These are phyloP conservation scores for Scolecobasidium constrictum DNA, from an alignment of 2,329 filamentous ascomycete species.

Conservation along the genomic window DNA sequence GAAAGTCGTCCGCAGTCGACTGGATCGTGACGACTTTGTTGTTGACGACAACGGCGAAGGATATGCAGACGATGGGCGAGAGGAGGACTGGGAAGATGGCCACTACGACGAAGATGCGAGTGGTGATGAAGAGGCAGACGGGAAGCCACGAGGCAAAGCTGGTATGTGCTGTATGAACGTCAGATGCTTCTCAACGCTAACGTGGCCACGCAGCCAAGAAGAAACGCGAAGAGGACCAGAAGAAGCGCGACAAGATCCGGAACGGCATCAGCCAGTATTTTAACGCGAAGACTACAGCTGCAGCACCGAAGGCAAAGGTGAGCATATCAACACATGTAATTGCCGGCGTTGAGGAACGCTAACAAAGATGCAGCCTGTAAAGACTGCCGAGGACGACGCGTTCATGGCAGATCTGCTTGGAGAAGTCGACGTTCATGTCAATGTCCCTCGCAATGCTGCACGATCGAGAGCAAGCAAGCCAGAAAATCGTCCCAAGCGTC, in stretches of 20 bases:
- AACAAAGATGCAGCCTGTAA: conserved; percentile 45
- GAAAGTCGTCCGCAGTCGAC: conserved; percentile 77
- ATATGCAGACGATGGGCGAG: conserved; percentile 90
- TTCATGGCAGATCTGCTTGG: conserved; percentile 78
- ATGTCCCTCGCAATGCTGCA: conserved; percentile 46
- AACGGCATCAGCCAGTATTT: conserved; percentile 94
- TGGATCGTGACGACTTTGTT: conserved; percentile 94
- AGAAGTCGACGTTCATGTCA: conserved; percentile 77
- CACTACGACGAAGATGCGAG: conserved; percentile 55
- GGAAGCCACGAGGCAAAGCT: conserved; percentile 42
- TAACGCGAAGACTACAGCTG: conserved; percentile 55
- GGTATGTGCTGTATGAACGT: conserved; percentile 26
- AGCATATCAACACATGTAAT: conserved; percentile 14
- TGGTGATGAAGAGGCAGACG: conserved; percentile 58
- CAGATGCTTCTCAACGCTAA: conserved; percentile 1
- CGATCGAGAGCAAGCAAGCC: conserved; percentile 58
- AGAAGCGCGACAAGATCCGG: conserved; percentile 77
- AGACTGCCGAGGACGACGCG: conserved; percentile 77
- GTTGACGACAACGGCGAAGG: conserved; percentile 97
- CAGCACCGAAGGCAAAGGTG: conserved; percentile 73
- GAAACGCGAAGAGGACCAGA: conserved; percentile 76
- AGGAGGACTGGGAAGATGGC: conserved; percentile 62
- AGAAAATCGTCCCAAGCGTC: conserved; percentile 63
- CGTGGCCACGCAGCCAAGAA: conserved; percentile 54
- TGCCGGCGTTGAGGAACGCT: conserved; percentile 13